Evolutionary conservation across 805 yeast genomes (phyloP).

Genomic region (Schizosaccharomyces octosporus): DNA sequence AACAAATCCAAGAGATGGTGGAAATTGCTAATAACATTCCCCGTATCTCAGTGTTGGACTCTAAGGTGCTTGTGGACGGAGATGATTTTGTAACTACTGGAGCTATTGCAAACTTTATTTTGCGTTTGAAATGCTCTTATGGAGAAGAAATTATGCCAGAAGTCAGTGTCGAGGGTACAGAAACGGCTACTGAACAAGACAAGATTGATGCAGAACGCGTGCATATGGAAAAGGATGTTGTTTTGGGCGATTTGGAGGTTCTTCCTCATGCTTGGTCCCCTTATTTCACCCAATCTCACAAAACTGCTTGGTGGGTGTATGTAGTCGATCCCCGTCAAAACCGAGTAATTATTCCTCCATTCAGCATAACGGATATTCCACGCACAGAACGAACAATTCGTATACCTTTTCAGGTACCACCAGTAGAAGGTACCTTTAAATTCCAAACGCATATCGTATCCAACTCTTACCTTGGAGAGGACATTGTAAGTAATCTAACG

Average conservation of each 20-base stretch:
- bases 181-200: not conserved
- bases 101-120: constrained; percentile 46
- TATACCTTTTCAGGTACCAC: constrained; percentile 1
- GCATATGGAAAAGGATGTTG: constrained; percentile 8
- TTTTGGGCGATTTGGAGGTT: constrained; percentile 12
- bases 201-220: not conserved
- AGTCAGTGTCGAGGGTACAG: not conserved
- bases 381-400: not conserved
- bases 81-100: constrained; percentile 45
- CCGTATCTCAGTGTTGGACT: constrained; percentile 4
- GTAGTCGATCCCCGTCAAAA: constrained; percentile 28
- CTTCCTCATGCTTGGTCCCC: constrained; percentile 51
- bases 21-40: constrained; percentile 8
- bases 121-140: constrained; percentile 14
- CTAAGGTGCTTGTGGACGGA: constrained; percentile 40
- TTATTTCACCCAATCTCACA: constrained; percentile 36
- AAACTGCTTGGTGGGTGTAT: constrained; percentile 39
- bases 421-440: constrained; percentile 31
- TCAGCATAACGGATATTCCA: not conserved
- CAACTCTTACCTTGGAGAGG: constrained; percentile 60
- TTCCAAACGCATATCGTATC: constrained; percentile 50
- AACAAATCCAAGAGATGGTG: constrained; percentile 5
- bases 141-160: constrained; percentile 5
- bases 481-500: constrained; percentile 42
- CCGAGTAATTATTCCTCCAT: not conserved